Percentiles rank a stretch among this genome's conserved stretches.
Conservation (phyloP, 352 stramenopile species). For the Phytophthora cryptogea region DNA sequence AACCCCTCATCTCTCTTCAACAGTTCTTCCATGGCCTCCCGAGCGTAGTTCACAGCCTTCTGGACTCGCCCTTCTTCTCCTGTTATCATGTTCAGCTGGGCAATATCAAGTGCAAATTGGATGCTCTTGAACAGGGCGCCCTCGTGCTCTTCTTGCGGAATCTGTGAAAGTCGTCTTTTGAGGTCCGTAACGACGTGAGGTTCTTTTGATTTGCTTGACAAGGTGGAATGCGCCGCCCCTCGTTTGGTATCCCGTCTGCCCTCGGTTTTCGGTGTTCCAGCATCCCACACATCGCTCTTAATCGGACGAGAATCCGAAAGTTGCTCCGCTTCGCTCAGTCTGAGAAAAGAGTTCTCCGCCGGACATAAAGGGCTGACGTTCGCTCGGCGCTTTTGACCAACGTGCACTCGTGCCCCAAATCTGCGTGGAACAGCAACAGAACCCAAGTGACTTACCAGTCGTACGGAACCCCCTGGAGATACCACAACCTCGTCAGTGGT, state of each 20-base stretch:
- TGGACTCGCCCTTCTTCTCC: constrained; percentile 12
- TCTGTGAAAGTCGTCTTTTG: constrained; percentile 10
- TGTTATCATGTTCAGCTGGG: constrained; percentile 5
- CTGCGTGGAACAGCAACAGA: not conserved
- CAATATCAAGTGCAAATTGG: constrained; percentile 11
- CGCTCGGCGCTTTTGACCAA: constrained; percentile 11
- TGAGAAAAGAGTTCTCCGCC: constrained; percentile 13
- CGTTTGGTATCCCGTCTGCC: not conserved
- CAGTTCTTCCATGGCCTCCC: constrained; percentile 1
- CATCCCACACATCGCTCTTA: not conserved
- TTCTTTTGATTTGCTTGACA: constrained; percentile 11
- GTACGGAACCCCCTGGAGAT: not conserved
- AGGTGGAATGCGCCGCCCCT: constrained; percentile 2
- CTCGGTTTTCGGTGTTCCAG: not conserved
- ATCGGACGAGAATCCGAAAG: not conserved
- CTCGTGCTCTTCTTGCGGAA: constrained; percentile 2
- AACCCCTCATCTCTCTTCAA: constrained; percentile 1
- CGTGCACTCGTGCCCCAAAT: not conserved
- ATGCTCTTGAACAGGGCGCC: constrained; percentile 7
- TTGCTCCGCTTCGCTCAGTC: not conserved
- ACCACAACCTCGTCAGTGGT: not conserved
- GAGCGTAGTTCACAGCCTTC: constrained; percentile 7
- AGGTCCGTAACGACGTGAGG: constrained; percentile 11
- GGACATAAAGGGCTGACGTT: not conserved
- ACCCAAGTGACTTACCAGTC: not conserved